Evolutionary conservation across 2,329 filamentous ascomycete species (phyloP).

Genomic region (Sporothrix pallida): DNA sequence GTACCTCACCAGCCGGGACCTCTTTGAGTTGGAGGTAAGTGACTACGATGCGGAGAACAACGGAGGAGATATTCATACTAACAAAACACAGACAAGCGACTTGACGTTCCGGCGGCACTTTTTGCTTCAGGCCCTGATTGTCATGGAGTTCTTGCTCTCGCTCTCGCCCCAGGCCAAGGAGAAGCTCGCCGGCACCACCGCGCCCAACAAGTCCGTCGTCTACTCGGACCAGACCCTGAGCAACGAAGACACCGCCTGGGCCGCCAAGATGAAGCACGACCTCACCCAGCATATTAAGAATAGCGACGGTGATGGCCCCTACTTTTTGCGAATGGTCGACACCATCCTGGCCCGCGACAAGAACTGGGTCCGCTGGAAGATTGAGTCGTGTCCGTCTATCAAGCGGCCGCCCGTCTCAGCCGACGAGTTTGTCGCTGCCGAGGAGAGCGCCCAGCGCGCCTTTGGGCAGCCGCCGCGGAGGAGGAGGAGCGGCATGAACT

Average conservation of each 20-base stretch:
- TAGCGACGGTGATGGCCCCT: constrained; percentile 78
- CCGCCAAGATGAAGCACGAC: constrained; percentile 72
- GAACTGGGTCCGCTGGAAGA: constrained; percentile 99
- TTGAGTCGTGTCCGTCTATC: constrained; percentile 89
- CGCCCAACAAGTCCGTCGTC: constrained; percentile 83
- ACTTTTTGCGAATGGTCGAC: constrained; percentile 96
- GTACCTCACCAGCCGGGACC: constrained; percentile 94
- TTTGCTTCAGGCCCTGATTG: constrained; percentile 90
- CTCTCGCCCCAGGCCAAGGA: constrained; percentile 82
- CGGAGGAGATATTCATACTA: background rate
- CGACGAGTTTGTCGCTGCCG: constrained; percentile 71
- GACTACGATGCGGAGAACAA: background rate
- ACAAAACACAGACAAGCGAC: constrained; percentile 73
- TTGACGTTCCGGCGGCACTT: constrained; percentile 93
- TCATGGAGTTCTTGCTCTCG: constrained; percentile 94
- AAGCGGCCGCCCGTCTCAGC: constrained; percentile 74
- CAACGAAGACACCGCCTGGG: constrained; percentile 92
- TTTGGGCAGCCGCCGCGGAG: constrained; percentile 77
- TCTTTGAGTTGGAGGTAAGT: constrained; percentile 91
- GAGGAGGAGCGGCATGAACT: constrained; percentile 70
- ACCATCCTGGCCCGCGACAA: constrained; percentile 95
- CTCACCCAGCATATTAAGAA: constrained; percentile 85
- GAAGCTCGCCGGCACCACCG: constrained; percentile 69
- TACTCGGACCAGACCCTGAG: constrained; percentile 76
- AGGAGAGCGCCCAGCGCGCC: constrained; percentile 66